These are phyloP conservation scores for Russula compacta DNA, from an alignment of 768 basidiomycete species.

Conservation along the genomic window DNA sequence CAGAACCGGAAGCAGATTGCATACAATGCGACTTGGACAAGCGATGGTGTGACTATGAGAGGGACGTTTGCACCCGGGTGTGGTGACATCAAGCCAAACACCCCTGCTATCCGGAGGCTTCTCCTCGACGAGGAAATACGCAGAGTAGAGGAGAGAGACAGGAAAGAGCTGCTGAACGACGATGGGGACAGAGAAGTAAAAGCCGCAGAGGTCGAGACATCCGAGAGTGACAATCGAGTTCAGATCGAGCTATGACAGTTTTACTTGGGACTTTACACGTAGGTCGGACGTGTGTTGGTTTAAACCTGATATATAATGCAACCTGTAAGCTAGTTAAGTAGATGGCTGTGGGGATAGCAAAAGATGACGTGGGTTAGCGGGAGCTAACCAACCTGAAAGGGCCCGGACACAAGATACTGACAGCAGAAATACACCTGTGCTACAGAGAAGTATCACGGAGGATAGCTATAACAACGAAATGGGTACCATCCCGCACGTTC, in stretches of 20 bases:
- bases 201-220: neutral
- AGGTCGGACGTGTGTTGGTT: neutral
- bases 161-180: neutral
- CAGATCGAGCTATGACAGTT: neutral
- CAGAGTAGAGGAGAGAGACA: neutral
- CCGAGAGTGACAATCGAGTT: neutral
- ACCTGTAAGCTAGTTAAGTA: neutral
- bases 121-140: slow-evolving; percentile 5
- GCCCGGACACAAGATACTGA: neutral
- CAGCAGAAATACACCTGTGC: neutral
- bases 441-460: too few relatives aligned
- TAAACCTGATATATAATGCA: neutral
- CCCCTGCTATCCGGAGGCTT: slow-evolving; percentile 3
- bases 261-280: neutral
- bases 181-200: neutral
- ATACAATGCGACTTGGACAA: slow-evolving; percentile 10
- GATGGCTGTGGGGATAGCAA: neutral
- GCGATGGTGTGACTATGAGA: neutral
- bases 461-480: neutral
- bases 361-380: neutral
- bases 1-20: slow-evolving; percentile 9
- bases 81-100: slow-evolving; percentile 14
- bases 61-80: slow-evolving; percentile 7
- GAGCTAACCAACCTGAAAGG: too few relatives aligned
- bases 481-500: too few relatives aligned